Evolutionary conservation across 2,329 filamentous ascomycete genomes (phyloP).

Genomic region (Thermoascus crustaceus): DNA sequence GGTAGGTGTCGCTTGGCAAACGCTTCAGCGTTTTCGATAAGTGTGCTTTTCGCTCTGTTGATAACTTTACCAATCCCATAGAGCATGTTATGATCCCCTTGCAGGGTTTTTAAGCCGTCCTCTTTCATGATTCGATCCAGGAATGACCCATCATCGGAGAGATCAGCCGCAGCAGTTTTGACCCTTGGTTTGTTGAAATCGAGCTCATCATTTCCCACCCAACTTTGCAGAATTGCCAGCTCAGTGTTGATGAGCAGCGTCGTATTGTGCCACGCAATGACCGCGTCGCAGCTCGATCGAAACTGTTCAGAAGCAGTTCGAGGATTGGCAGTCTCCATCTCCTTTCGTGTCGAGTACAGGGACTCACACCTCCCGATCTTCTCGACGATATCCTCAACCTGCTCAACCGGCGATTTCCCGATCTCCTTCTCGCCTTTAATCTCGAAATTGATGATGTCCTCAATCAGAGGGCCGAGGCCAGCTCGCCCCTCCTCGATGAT

Average conservation of each 20-base stretch:
- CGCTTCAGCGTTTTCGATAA: conserved; percentile 75
- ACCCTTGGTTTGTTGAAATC: conserved; percentile 75
- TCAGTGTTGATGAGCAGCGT: conserved; percentile 94
- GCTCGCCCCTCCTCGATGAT: conserved; percentile 78
- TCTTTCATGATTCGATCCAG: conserved; percentile 92
- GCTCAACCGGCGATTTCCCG: conserved; percentile 76
- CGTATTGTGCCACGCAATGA: conserved; percentile 95
- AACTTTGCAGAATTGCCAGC: conserved; percentile 80
- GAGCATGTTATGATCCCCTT: conserved; percentile 75
- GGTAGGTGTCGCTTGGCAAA: conserved; percentile 87
- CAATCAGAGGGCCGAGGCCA: conserved; percentile 64
- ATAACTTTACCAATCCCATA: conserved; percentile 77
- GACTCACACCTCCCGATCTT: conserved; percentile 86
- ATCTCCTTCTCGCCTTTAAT: conserved; percentile 90
- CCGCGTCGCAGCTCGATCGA: conserved; percentile 73
- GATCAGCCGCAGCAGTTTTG: conserved; percentile 60
- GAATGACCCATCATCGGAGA: conserved; percentile 86
- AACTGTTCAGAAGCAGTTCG: conserved; percentile 69
- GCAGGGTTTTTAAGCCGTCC: conserved; percentile 84
- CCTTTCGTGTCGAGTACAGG: conserved; percentile 71
- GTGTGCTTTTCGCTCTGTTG: conserved; percentile 81
- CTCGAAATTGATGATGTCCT: conserved; percentile 85
- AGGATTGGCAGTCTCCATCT: conserved; percentile 67
- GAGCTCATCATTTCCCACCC: conserved; percentile 93
- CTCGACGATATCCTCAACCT: conserved; percentile 80